phyloP scores from a whole-genome alignment of 2,329 filamentous ascomycete genomes.

The Xylariaceae sp. region DNA sequence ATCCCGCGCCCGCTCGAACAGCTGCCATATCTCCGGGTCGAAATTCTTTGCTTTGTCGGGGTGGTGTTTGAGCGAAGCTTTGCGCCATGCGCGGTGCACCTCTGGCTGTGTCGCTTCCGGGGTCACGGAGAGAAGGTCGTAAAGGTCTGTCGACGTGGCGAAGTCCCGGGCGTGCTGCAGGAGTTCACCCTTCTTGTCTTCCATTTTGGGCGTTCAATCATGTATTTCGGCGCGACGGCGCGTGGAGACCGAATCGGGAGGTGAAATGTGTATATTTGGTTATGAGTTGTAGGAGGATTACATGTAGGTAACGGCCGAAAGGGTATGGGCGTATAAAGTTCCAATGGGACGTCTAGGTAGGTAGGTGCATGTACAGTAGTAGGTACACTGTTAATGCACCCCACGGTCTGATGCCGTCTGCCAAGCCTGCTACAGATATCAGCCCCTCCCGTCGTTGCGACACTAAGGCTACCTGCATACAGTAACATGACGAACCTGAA shows the following conservation, averaged over 20 bases:
- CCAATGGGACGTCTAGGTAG: neutral
- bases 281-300: too few relatives aligned
- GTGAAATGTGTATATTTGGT: neutral
- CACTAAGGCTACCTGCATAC: too few relatives aligned
- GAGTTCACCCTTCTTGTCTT: constrained; percentile 45
- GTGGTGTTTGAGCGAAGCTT: constrained; percentile 84
- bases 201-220: constrained; percentile 15
- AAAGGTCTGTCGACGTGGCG: constrained; percentile 66
- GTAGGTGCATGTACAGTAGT: neutral
- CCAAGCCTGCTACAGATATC: too few relatives aligned
- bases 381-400: neutral
- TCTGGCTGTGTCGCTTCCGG: constrained; percentile 64
- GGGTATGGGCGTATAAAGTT: neutral
- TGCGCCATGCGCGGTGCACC: constrained; percentile 73
- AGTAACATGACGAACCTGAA: too few relatives aligned
- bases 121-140: constrained; percentile 67
- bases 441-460: too few relatives aligned
- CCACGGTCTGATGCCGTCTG: too few relatives aligned
- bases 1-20: constrained; percentile 81
- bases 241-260: neutral
- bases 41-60: constrained; percentile 82
- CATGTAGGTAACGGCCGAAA: too few relatives aligned
- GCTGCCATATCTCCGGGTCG: constrained; percentile 78
- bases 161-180: constrained; percentile 53
- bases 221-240: too few relatives aligned